Conservation (phyloP, 2,329 filamentous ascomycete genomes). For the Xylariaceae sp. region DNA sequence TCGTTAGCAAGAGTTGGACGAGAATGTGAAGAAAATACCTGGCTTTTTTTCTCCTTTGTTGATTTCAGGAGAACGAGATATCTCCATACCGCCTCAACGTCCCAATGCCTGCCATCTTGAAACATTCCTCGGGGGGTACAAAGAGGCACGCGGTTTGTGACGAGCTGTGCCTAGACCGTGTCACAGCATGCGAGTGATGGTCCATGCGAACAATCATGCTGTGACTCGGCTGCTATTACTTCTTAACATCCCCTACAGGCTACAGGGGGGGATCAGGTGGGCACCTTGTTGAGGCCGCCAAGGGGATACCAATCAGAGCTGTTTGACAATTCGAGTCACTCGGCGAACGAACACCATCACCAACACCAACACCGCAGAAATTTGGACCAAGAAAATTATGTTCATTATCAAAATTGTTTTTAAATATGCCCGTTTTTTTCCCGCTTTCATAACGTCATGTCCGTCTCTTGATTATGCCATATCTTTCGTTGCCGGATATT, state of each 20-base stretch:
- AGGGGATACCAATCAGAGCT: neutral
- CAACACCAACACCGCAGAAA: too few species aligned
- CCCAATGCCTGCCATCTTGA: neutral
- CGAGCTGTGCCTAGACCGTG: neutral
- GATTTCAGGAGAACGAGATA: neutral
- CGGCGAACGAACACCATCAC: too few species aligned
- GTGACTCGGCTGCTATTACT: neutral
- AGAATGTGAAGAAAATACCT: neutral
- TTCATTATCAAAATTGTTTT: neutral
- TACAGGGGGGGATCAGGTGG: neutral
- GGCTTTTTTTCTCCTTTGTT: neutral
- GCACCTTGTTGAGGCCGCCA: neutral
- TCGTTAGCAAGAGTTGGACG: neutral
- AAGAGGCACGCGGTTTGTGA: neutral
- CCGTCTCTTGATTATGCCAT: neutral
- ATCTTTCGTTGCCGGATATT: neutral
- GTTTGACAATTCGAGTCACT: neutral
- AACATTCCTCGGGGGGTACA: neutral
- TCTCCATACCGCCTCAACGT: neutral
- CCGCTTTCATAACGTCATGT: neutral
- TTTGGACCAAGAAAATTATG: neutral
- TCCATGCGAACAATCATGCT: neutral
- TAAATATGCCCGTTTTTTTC: neutral
- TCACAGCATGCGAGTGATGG: neutral
- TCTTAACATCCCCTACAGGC: neutral